Conservation (phyloP, 1,284 basidiomycete genomes). For the Exobasidium cylindrosporum region DNA sequence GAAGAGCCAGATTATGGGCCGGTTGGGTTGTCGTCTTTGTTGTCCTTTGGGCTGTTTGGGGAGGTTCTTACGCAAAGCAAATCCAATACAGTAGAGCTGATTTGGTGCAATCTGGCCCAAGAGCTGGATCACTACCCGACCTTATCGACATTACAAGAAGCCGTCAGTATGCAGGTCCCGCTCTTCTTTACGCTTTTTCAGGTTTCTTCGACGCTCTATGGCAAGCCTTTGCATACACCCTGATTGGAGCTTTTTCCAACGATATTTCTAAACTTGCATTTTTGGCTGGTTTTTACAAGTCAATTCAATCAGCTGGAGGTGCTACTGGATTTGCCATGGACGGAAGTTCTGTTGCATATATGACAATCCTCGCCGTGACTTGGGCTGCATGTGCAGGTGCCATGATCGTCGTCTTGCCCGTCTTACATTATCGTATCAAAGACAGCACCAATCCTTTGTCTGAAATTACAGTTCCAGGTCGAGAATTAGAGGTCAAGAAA, state of each 20-base stretch:
- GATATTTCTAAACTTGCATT: slow-evolving; percentile 43
- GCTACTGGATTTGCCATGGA: slow-evolving; percentile 41
- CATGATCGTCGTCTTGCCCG: slow-evolving; percentile 35
- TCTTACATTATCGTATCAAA: slow-evolving; percentile 34
- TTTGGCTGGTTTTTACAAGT: slow-evolving; percentile 46
- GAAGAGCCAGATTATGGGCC: slow-evolving; percentile 34
- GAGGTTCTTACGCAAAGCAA: slow-evolving; percentile 41
- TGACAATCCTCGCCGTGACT: slow-evolving; percentile 41
- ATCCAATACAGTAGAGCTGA: slow-evolving; percentile 32
- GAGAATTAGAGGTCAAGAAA: slow-evolving; percentile 23
- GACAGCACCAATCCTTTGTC: slow-evolving; percentile 32
- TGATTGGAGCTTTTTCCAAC: slow-evolving; percentile 44
- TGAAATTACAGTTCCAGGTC: slow-evolving; percentile 35
- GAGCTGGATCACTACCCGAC: slow-evolving; percentile 17
- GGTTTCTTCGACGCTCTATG: slow-evolving; percentile 39
- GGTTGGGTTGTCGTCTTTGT: slow-evolving; percentile 40
- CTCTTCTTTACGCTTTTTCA: slow-evolving; percentile 45
- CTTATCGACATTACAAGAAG: slow-evolving; percentile 26
- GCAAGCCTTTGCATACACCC: slow-evolving; percentile 37
- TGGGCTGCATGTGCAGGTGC: slow-evolving; percentile 41
- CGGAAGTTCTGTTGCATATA: slow-evolving; percentile 31
- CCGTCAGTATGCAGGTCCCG: slow-evolving; percentile 28
- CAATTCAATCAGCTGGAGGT: slow-evolving; percentile 43
- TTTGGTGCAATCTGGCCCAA: slow-evolving; percentile 4
- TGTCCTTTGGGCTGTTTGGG: slow-evolving; percentile 47